These are phyloP conservation scores for Leccinum solheimii DNA, from an alignment of 1,284 basidiomycete species.

Conservation along the genomic window DNA sequence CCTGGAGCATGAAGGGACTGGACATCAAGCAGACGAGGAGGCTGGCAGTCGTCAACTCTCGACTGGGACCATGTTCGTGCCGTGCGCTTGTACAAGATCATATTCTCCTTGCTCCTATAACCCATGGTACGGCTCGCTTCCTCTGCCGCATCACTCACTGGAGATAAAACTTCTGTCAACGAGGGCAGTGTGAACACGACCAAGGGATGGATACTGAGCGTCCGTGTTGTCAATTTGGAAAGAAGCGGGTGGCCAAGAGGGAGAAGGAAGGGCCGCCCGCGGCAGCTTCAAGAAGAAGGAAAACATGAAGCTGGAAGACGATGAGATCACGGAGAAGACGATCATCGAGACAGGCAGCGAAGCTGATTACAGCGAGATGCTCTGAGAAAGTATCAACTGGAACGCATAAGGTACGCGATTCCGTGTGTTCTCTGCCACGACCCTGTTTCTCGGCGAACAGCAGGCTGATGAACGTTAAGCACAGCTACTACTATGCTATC, in stretches of 20 bases:
- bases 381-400: conserved; percentile 90
- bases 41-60: conserved; percentile 82
- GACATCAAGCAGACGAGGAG: conserved; percentile 59
- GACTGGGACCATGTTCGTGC: conserved; percentile 99
- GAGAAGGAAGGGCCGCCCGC: conserved; percentile 88
- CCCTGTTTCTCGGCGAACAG: not conserved
- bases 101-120: conserved; percentile 89
- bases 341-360: conserved; percentile 69
- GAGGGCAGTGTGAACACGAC: conserved; percentile 19
- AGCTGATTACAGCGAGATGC: conserved; percentile 84
- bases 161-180: conserved; percentile 3
- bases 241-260: conserved; percentile 83
- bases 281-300: conserved; percentile 69
- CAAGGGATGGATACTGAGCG: conserved; percentile 63
- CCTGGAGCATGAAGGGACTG: conserved; percentile 38
- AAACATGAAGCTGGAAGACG: conserved; percentile 35
- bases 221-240: conserved; percentile 90
- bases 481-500: conserved; percentile 95
- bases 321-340: conserved; percentile 59
- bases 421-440: conserved; percentile 21
- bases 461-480: conserved; percentile 5
- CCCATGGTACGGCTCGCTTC: conserved; percentile 47
- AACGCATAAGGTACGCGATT: conserved; percentile 73
- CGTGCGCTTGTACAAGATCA: conserved; percentile 76
- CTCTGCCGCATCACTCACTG: conserved; percentile 26